Percentiles rank a stretch among this genome's conserved stretches.
Evolutionary conservation across 2,329 filamentous ascomycete species (phyloP).

Genomic region (Cytospora chrysosperma): DNA sequence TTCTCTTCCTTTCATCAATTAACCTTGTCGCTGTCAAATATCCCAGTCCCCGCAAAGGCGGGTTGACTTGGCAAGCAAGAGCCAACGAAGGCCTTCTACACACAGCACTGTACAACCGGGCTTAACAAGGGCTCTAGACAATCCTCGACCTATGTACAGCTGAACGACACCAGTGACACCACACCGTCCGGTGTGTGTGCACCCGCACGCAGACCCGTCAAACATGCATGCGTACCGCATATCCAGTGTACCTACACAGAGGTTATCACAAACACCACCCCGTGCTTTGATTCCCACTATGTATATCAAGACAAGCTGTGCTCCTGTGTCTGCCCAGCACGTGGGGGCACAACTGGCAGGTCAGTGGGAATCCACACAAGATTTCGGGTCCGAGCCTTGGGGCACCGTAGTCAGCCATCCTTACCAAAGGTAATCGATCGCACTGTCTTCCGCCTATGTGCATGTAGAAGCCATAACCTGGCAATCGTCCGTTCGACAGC

Average conservation of each 20-base stretch:
- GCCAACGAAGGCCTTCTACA: neutral
- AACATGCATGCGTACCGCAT: neutral
- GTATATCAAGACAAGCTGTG: neutral
- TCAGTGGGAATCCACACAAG: too few species aligned
- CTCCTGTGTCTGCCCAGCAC: neutral
- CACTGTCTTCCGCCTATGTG: neutral
- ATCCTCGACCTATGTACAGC: neutral
- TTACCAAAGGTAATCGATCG: neutral
- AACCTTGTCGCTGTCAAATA: neutral
- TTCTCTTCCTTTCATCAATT: neutral
- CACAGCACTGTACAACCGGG: too few species aligned
- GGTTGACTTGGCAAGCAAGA: neutral
- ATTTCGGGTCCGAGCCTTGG: neutral
- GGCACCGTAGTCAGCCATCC: neutral
- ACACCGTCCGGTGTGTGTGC: too few species aligned
- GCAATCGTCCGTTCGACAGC: constrained; percentile 1
- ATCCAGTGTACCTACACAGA: neutral
- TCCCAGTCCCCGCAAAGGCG: neutral
- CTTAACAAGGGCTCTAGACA: too few species aligned
- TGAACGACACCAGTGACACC: neutral
- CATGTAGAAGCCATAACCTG: constrained; percentile 4
- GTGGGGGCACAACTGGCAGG: neutral
- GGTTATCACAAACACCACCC: neutral
- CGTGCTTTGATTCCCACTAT: too few species aligned
- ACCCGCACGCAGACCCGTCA: too few species aligned